Percentiles rank a stretch among this genome's conserved stretches.
Evolutionary conservation across 768 basidiomycete genomes (phyloP).

Genomic region (Phanerochaete sordida): DNA sequence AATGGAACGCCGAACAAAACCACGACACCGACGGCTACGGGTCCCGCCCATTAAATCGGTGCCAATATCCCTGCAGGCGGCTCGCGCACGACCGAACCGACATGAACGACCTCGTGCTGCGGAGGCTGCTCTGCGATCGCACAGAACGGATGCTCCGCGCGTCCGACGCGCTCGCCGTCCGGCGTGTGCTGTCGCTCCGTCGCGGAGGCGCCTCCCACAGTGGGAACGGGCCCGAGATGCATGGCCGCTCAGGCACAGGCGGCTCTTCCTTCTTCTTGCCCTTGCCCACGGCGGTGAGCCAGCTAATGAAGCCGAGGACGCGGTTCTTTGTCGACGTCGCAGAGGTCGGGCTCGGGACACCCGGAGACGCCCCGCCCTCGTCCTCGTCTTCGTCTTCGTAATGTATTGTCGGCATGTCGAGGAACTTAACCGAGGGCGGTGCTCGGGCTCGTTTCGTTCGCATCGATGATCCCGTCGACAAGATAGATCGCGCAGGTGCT

Average conservation of each 20-base stretch:
- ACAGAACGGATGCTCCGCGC: slow-evolving; percentile 21
- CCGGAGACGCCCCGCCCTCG: slow-evolving; percentile 5
- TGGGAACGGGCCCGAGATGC: slow-evolving; percentile 32
- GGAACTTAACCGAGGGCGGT: slow-evolving; percentile 62
- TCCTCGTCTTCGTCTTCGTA: slow-evolving; percentile 33
- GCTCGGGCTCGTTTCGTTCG: slow-evolving; percentile 30
- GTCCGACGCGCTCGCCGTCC: slow-evolving; percentile 1
- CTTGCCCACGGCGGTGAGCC: slow-evolving; percentile 8
- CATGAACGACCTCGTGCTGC: slow-evolving; percentile 21
- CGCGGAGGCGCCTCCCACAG: slow-evolving; percentile 24
- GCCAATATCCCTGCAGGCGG: slow-evolving; percentile 26
- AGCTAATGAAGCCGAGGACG: slow-evolving; percentile 8
- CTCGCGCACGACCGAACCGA: slow-evolving; percentile 26
- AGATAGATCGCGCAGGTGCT: slow-evolving; percentile 53
- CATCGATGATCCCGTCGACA: slow-evolving; percentile 49
- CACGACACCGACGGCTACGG: slow-evolving; percentile 1
- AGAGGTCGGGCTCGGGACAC: slow-evolving; percentile 1
- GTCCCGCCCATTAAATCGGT: slow-evolving; percentile 16
- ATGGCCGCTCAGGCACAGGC: slow-evolving; percentile 19
- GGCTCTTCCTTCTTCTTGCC: slow-evolving; percentile 3
- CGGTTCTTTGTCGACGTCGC: slow-evolving; percentile 5
- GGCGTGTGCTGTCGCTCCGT: slow-evolving; percentile 7
- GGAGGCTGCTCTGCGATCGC: slow-evolving; percentile 22
- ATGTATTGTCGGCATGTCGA: slow-evolving; percentile 60
- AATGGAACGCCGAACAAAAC: not conserved